These are phyloP conservation scores for Botrytis byssoidea DNA, from an alignment of 2,329 filamentous ascomycete species.

Conservation along the genomic window DNA sequence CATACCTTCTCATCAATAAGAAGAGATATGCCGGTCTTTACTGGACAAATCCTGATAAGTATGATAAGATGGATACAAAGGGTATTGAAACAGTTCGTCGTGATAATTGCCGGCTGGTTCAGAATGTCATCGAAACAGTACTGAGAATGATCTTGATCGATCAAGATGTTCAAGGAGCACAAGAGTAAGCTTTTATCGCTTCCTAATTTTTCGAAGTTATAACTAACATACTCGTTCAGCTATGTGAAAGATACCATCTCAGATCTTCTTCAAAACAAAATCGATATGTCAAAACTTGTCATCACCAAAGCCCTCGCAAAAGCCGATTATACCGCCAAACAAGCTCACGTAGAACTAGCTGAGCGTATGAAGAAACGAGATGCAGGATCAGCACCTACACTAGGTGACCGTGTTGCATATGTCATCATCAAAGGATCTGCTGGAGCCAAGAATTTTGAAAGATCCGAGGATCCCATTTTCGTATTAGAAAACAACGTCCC, in stretches of 20 bases:
- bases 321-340: slow-evolving; percentile 82
- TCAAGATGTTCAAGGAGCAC: slow-evolving; percentile 81
- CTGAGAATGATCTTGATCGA: slow-evolving; percentile 95
- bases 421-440: slow-evolving; percentile 92
- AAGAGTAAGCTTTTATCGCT: slow-evolving; percentile 66
- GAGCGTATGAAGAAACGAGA: slow-evolving; percentile 70
- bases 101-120: slow-evolving; percentile 93
- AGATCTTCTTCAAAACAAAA: slow-evolving; percentile 91
- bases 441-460: slow-evolving; percentile 93
- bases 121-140: slow-evolving; percentile 96
- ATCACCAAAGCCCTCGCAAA: slow-evolving; percentile 98
- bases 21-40: slow-evolving; percentile 98
- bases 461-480: slow-evolving; percentile 94
- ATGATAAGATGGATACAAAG: slow-evolving; percentile 99
- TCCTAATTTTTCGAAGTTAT: not conserved
- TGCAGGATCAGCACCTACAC: slow-evolving; percentile 16
- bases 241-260: slow-evolving; percentile 94
- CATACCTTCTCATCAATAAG: slow-evolving; percentile 98
- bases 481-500: slow-evolving; percentile 97
- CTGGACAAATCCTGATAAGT: slow-evolving; percentile 92
- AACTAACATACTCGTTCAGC: not conserved
- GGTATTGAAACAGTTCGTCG: slow-evolving; percentile 97
- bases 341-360: slow-evolving; percentile 93
- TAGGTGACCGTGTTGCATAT: slow-evolving; percentile 49
- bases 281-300: slow-evolving; percentile 98